Base-by-base conservation (phyloP, 1,284 basidiomycete genomes). In the Cerioporus squamosus region DNA sequence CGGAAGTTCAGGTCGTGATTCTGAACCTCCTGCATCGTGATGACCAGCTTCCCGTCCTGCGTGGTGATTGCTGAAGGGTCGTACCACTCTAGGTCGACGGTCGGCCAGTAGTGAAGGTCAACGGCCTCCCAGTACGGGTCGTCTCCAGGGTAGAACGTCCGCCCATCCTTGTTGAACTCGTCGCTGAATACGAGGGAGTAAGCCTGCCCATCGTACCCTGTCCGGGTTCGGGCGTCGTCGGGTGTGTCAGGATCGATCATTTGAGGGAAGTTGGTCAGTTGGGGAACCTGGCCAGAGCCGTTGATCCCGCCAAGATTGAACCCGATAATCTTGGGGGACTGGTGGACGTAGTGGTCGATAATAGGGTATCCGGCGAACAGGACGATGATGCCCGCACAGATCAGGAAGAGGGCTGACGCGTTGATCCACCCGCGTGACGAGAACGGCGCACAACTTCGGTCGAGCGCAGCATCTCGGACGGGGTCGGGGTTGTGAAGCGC, bases 141-240 rank as follows among this genome's bases (percentile, higher is more conserved):
- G 62, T 93, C 90, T 2, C 90, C 90, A 14, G 90, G 87, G 72
- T 83, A 92, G 68, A 92, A 92, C 2, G 88, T 82, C 36, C 90
- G 81, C 7, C 93, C 95, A 31, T 90, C 87, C 6, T 69, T 76
- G 50, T 96, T 87, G 73, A 97, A 97, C 75, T 98, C 96, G 74
- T 98, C 96, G 57, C 90, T 94, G 73, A 95, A 96, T 2, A 95
- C 88, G 31, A 98, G 84, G 60, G 88, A 80, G 74, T 93, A 95
- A 18, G 79, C 73, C 53, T 86, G 79, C 3, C 92, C 91, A 66
- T 95, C 92, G 76, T 42, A 22, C 20, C 87, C 90, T 5, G 74
- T 66, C 38, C 55, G 71, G 49, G 69, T 74, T 60, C 72, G 72
- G 7, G 79, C 91, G 26, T 77, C 76, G 18, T 72, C 57, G 2